Base-by-base conservation (phyloP, 371 early-diverging fungal species). In the Rhizopus sp. region DNA sequence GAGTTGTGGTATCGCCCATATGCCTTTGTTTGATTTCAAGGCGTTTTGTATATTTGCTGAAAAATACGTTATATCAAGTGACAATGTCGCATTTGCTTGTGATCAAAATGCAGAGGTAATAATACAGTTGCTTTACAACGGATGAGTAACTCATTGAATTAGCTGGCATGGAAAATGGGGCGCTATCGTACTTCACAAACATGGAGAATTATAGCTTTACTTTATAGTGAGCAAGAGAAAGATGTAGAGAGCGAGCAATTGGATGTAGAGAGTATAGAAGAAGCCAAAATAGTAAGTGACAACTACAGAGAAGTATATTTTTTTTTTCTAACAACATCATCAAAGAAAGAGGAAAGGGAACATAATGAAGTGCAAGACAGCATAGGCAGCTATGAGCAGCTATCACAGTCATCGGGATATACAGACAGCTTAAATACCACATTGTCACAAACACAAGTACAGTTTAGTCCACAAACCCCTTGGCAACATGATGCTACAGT, bases 191-290 rank as follows among this genome's bases (percentile, higher is more conserved):
- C 88, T 4, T 83, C 90, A 8, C 92, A 92, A 62, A 88, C 92
- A 7, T 93, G 94, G 94, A 84, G 78, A 39, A 80, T 92, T 13
- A 53, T 92, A n/a, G 81, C 83, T 38, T 65, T 89, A 35, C 68
- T 92, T 35, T 90, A 78, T 64, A 80, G 69, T 15, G 72, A 55
- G 4, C 35, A 64, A 10, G 68, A 39, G 63, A 65, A 48, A 57
- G 69, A n/a, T 62, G 72, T 23, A 44, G 64, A 53, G 15, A 46
- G 62, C 6, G 73, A 50, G 59, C 63, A 50, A 54, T 62, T 7
- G 60, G 74, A 35, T 48, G 60, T 32, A 3, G 53, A 58, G 9
- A 47, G 23, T 0, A 13, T 48, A 37, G 48, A 30, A 16, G 53
- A 37, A 42, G 31, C 44, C 7, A 23, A 23, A 23, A 23, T 23